Evolutionary conservation across 495 filamentous ascomycete genomes (phyloP).

Genomic region (Aspergillus cristatus): DNA sequence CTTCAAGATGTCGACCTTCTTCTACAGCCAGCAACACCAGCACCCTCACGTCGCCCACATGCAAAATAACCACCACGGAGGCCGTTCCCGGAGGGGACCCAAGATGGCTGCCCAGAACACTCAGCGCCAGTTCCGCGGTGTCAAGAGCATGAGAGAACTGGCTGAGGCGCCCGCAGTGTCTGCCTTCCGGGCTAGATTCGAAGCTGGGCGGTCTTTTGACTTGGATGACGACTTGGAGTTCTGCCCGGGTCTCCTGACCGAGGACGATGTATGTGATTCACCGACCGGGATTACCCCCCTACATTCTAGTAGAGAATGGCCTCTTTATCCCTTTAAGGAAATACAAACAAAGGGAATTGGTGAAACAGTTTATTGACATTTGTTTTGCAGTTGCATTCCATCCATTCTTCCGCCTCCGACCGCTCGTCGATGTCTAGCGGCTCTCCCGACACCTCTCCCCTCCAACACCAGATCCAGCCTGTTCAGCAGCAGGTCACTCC

Average conservation of each 20-base stretch:
- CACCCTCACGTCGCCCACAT: constrained; percentile 37
- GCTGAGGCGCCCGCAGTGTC: constrained; percentile 65
- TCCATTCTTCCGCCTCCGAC: constrained; percentile 83
- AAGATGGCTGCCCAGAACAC: constrained; percentile 71
- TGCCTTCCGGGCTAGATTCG: constrained; percentile 75
- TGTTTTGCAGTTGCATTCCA: constrained; percentile 62
- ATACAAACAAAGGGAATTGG: no score
- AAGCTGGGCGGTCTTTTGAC: constrained; percentile 90
- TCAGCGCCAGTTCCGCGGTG: constrained; percentile 75
- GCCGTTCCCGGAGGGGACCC: constrained; percentile 80
- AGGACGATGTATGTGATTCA: constrained; percentile 96
- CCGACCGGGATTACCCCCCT: no score
- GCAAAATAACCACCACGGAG: constrained; percentile 66
- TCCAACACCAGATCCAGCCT: constrained; percentile 68
- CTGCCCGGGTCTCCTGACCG: constrained; percentile 86
- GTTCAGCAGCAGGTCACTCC: constrained; percentile 65
- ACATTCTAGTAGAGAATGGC: no score
- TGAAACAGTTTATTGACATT: constrained; percentile 10
- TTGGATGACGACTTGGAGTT: constrained; percentile 96
- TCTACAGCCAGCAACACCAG: constrained; percentile 53
- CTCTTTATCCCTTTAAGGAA: no score
- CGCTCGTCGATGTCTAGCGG: constrained; percentile 90
- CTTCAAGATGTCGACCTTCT: constrained; percentile 68
- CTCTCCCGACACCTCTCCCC: constrained; percentile 85
- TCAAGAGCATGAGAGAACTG: constrained; percentile 80